Base-by-base conservation (phyloP, 495 filamentous ascomycete species). In the Beverwykella pulmonaria region DNA sequence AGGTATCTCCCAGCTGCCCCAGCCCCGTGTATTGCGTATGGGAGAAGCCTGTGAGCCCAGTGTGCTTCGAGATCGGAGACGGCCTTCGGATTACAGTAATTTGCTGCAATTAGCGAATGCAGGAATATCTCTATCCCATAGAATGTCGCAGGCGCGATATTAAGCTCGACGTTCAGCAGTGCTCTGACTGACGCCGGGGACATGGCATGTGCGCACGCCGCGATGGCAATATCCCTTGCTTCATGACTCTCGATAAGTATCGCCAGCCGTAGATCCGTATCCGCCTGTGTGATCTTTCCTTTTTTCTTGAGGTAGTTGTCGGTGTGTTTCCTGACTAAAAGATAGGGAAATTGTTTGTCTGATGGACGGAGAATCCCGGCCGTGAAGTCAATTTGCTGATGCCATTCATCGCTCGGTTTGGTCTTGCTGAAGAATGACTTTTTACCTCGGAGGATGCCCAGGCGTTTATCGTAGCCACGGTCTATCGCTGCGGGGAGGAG, bases 221-320 rank as follows among this genome's bases (percentile, higher is more conserved):
- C 68, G n/a, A 71, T 58, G 9, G 68, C 68, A n/a, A 71, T 41
- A 61, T 71, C 68, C 53, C 44, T 32, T 9, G 34, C 63, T 32
- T 71, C 59, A 53, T 71, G 63, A n/a, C 53, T 32, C n/a, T 67
- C 47, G 17, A 71, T 67, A 23, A 71, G 50, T 4, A 41, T 27
- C 15, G 53, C 58, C 1, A 71, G 64, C 19, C 49, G 60, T 12
- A 59, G 25, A 25, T 71, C 68, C 0, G 53, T 59, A 9, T 71
- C 68, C 12, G 41, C 19, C 46, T 50, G 59, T 19, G 25, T 64
- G 0, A 64, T 22, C 25, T 71, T 71, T 15, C 68, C 68, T 30
- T 67, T 71, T 53, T 65, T 71, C 59, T 61, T 71, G 10, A 71
- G 48, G 54, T 71, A 71, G 20, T 36, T 20, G 49, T 67, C 68